phyloP scores from a whole-genome alignment of 139 green algal species.

The Coelastrella sp. region DNA sequence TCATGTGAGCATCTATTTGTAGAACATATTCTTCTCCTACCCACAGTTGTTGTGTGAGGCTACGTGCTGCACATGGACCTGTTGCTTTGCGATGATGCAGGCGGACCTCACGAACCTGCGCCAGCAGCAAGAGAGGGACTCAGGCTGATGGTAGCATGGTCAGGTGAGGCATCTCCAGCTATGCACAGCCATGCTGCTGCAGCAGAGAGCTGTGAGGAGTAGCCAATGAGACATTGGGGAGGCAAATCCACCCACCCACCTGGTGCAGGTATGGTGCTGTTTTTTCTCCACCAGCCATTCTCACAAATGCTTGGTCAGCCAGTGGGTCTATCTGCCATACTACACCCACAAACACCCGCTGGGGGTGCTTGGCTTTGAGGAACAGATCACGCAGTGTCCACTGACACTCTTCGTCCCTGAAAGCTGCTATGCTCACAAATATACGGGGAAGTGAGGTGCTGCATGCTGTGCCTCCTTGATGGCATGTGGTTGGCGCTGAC shows the following conservation, averaged over 20 bases:
- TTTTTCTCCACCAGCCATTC: constrained; percentile 47
- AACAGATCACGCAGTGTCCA: constrained; percentile 78
- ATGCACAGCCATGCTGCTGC: too few species aligned
- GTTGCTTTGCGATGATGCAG: constrained; percentile 62
- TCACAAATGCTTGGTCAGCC: constrained; percentile 49
- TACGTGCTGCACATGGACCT: constrained; percentile 78
- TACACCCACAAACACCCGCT: constrained; percentile 69
- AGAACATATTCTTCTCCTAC: constrained; percentile 78
- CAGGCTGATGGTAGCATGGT: too few species aligned
- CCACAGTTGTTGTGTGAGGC: constrained; percentile 74
- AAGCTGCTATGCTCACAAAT: constrained; percentile 83
- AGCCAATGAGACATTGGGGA: not conserved
- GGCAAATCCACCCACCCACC: too few species aligned
- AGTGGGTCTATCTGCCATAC: constrained; percentile 77
- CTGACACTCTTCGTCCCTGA: constrained; percentile 77
- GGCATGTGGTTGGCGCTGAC: not conserved
- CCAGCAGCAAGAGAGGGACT: not conserved
- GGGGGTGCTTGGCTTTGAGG: constrained; percentile 58
- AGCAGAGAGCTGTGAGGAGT: too few species aligned
- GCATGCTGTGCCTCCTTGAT: too few species aligned
- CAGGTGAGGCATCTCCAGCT: too few species aligned
- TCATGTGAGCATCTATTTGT: constrained; percentile 85
- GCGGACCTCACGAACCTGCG: constrained; percentile 71
- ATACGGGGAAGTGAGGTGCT: constrained; percentile 64
- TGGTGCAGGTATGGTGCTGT: constrained; percentile 25